These are phyloP conservation scores for Ophiostoma novo-ulmi DNA, from an alignment of 2,329 filamentous ascomycete species.

Conservation along the genomic window DNA sequence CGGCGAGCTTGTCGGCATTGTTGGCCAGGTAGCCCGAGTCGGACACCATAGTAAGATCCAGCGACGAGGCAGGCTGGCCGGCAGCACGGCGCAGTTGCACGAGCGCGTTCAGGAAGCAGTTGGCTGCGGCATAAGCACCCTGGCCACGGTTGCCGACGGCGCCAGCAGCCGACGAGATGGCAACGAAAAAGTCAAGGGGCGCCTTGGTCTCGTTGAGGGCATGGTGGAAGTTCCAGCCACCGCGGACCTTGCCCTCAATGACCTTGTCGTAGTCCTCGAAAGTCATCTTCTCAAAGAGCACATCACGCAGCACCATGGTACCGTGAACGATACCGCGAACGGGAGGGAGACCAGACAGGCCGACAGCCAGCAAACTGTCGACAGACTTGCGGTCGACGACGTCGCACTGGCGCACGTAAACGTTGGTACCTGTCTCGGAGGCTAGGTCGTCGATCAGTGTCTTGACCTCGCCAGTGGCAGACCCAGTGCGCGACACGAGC, in stretches of 20 bases:
- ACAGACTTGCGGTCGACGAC: constrained; percentile 41
- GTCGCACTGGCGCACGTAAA: constrained; percentile 38
- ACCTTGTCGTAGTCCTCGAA: constrained; percentile 28
- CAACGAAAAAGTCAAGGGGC: constrained; percentile 33
- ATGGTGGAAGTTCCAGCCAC: constrained; percentile 33
- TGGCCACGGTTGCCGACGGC: constrained; percentile 37
- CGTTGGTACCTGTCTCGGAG: constrained; percentile 39
- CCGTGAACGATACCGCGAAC: constrained; percentile 36
- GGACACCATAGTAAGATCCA: constrained; percentile 35
- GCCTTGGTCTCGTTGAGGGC: constrained; percentile 24
- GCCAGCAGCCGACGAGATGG: constrained; percentile 31
- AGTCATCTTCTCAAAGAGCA: constrained; percentile 21
- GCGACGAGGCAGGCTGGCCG: constrained; percentile 37
- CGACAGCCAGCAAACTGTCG: constrained; percentile 34
- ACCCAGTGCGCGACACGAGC: constrained; percentile 38
- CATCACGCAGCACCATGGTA: constrained; percentile 25
- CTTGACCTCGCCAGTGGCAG: constrained; percentile 37
- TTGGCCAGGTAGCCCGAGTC: constrained; percentile 30
- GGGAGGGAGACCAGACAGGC: constrained; percentile 34
- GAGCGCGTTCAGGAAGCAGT: constrained; percentile 40
- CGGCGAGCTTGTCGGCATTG: constrained; percentile 19
- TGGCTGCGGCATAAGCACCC: constrained; percentile 40
- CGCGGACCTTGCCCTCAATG: constrained; percentile 34
- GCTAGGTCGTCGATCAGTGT: constrained; percentile 39
- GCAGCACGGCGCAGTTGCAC: constrained; percentile 35